Evolutionary conservation across 1,284 basidiomycete genomes (phyloP), one percentile per base, ranked within the genome.

Genomic region (Trametes sp.): DNA sequence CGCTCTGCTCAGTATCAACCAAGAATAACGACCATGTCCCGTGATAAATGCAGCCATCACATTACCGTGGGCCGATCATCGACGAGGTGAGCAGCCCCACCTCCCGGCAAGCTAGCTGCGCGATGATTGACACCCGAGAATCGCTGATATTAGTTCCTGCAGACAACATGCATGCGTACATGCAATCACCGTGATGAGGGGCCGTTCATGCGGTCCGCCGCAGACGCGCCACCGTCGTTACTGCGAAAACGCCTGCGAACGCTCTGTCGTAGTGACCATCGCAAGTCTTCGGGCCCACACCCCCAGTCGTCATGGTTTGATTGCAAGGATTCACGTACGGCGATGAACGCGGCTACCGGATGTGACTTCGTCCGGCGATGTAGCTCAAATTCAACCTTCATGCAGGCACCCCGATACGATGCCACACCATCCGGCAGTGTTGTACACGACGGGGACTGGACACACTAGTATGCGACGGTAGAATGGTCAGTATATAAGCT

Each of bases 181-280:
- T 33, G 31, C 31, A 6, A 6, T 11, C 31, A 33, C 31, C 31
- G 11, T 33, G 31, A 33, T 33, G 31, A 33, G 6, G 11, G 11
- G 31, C 19, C 45, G 21, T 46, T 4, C 45, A 46, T 6, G 13
- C 14, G 45, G 4, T 8, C 6, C 10, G 21, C 7, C 10, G 13
- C n/a, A 35, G 21, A 36, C 7, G 49, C 33, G 31, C 49, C 49
- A 36, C 33, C n/a, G n/a, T 33, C 19, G n/a, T 19, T 28, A 51
- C 49, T 36, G 29, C 48, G 29, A 7, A 19, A n/a, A 50, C 48
- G n/a, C 21, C 48, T 33, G 49, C 49, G 49, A 51, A 35, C 31
- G 13, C 14, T 13, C 14, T 23, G 19, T 51, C 33, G 49, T 51
- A 29, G 49, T 23, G 49, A 51, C 49, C 31, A n/a, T n/a, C n/a